Evolutionary conservation across 2,329 filamentous ascomycete species (phyloP), one percentile per base, ranked within the genome.

Genomic region (Nothopassalora personata): DNA sequence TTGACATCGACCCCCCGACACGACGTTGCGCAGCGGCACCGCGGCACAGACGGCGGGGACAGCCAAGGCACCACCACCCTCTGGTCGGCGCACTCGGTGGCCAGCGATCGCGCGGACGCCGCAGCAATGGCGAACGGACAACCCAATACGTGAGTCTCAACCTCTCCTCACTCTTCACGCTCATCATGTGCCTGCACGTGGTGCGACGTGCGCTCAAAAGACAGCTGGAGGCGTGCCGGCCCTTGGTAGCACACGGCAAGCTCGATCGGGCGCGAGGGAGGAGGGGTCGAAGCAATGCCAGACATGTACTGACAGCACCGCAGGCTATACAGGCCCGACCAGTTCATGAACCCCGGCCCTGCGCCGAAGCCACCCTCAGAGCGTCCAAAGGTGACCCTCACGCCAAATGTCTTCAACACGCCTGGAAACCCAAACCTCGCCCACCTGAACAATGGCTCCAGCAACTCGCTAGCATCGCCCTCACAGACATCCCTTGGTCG

Each of bases 271-370:
- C 27, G 4, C 27, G 30, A 30, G 49, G 1, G 23, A 49, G 30
- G 49, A 49, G 30, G 49, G 30, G 28, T n/a, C 27, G 30, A 11
- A 11, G n/a, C 8, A 5, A 31, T 11, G 28, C 15, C 9, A 31
- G 23, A 36, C 28, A 46, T 31, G 13, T 53, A 47, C 54, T 59
- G 47, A 63, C 59, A 8, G 15, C 34, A 10, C 45, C 31, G 19
- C 71, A 84, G 82, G 66, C 80, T 85, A 69, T 87, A 86, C 75
- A 78, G 82, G 47, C 76, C 81, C 61, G 81, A 83, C 64, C 83
- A 86, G 69, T 97, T 97, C 79, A 95, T 97, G 89, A 97, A 97
- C 76, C 91, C 94, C 63, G 91, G 94, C 65, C 93, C 94, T 68
- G 93, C 94, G 67, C 94, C 94, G 66, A 88, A 89, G 70, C 93